phyloP scores from a whole-genome alignment of 1,284 basidiomycete species.

The Schizophyllum amplum region DNA sequence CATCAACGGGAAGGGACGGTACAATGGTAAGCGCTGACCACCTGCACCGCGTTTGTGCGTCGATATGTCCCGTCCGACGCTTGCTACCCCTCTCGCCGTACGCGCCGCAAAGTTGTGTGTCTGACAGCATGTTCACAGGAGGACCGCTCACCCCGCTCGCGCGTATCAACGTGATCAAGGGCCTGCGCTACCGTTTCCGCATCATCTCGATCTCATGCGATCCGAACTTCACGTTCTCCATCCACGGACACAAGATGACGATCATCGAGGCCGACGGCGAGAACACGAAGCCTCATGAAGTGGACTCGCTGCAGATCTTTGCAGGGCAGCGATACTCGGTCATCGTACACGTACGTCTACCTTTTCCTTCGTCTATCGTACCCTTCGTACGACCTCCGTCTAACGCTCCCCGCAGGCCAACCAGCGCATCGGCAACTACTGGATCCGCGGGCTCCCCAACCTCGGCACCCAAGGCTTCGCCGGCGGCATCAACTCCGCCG shows the following conservation, averaged over 20 bases:
- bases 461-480: slow-evolving; percentile 1
- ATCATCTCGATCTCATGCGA: slow-evolving; percentile 27
- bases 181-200: slow-evolving; percentile 27
- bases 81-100: background rate
- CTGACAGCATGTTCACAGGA: background rate
- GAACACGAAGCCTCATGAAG: slow-evolving; percentile 25
- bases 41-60: slow-evolving; percentile 11
- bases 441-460: slow-evolving; percentile 11
- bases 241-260: slow-evolving; percentile 34
- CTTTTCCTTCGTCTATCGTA: slow-evolving; percentile 10
- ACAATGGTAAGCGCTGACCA: background rate
- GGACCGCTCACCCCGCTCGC: background rate
- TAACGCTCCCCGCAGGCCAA: slow-evolving; percentile 3
- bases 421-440: slow-evolving; percentile 11
- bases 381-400: slow-evolving; percentile 9
- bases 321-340: slow-evolving; percentile 32
- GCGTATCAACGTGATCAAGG: background rate
- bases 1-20: slow-evolving; percentile 15
- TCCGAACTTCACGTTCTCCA: slow-evolving; percentile 29
- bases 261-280: slow-evolving; percentile 41
- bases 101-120: background rate
- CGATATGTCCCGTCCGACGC: background rate
- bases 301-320: slow-evolving; percentile 31
- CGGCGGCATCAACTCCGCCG: slow-evolving; percentile 10
- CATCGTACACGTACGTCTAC: slow-evolving; percentile 25